Evolutionary conservation across 106 monocot genomes (phyloP).

Genomic region (Phalaenopsis equestris): DNA sequence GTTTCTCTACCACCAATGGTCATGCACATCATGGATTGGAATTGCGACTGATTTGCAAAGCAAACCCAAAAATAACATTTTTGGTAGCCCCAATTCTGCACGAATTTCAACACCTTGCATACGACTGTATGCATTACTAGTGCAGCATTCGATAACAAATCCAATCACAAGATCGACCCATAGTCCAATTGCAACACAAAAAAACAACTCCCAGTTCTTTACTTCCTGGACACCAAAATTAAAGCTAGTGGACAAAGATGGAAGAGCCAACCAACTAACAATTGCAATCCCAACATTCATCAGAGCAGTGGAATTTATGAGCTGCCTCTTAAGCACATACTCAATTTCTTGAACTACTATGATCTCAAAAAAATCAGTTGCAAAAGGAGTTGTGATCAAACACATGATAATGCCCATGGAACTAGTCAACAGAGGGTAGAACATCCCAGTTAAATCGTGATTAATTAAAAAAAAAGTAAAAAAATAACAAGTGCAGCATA

Average conservation of each 20-base stretch:
- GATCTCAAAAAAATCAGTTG: conserved; percentile 62
- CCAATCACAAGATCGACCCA: conserved; percentile 73
- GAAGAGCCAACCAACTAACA: conserved; percentile 46
- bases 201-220: conserved; percentile 67
- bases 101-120: conserved; percentile 70
- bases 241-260: conserved; percentile 56
- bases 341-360: conserved; percentile 69
- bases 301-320: conserved; percentile 64
- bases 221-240: conserved; percentile 51
- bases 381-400: conserved; percentile 58
- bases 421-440: no score
- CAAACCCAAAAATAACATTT: conserved; percentile 69
- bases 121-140: conserved; percentile 73
- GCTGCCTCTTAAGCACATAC: conserved; percentile 60
- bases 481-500: conserved; percentile 65
- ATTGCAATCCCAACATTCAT: conserved; percentile 80
- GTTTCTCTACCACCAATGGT: conserved; percentile 48
- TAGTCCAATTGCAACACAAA: conserved; percentile 70
- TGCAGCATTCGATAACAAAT: conserved; percentile 55
- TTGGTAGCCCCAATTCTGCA: conserved; percentile 68
- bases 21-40: conserved; percentile 84
- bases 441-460: conserved; percentile 61
- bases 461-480: conserved; percentile 61
- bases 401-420: conserved; percentile 55
- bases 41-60: conserved; percentile 64